These are phyloP conservation scores for Didymella arachidicola DNA, from an alignment of 2,329 filamentous ascomycete species.

Conservation along the genomic window DNA sequence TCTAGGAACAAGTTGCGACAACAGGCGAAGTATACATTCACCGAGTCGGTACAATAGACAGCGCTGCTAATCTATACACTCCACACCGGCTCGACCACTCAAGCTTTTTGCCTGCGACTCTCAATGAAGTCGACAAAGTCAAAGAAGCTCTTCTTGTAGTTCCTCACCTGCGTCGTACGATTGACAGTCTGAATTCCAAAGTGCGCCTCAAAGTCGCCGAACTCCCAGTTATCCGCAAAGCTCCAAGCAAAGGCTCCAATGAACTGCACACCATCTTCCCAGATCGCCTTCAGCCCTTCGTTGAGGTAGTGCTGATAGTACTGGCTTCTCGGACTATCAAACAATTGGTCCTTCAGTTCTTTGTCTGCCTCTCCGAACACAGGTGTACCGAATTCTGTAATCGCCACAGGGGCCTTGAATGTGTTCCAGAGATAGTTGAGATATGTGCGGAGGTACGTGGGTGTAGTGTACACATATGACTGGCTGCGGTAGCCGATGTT, in stretches of 20 bases:
- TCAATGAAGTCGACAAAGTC: conserved; percentile 63
- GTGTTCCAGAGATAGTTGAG: conserved; percentile 68
- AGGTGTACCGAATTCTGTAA: conserved; percentile 67
- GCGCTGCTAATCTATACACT: not conserved
- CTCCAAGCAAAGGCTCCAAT: conserved; percentile 64
- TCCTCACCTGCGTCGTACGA: conserved; percentile 59
- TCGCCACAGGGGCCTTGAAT: conserved; percentile 58
- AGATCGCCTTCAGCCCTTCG: conserved; percentile 64
- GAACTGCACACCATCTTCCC: conserved; percentile 64
- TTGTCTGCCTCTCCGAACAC: conserved; percentile 59
- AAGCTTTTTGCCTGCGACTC: conserved; percentile 20
- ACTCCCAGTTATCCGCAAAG: conserved; percentile 64
- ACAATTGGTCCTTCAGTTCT: conserved; percentile 59
- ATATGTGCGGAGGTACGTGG: conserved; percentile 64
- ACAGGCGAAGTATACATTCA: not conserved
- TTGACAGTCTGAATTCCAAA: conserved; percentile 67
- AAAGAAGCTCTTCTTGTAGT: conserved; percentile 67
- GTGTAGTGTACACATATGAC: conserved; percentile 66
- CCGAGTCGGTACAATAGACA: not conserved
- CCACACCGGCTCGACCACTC: not conserved
- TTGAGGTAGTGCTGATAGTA: conserved; percentile 65
- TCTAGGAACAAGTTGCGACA: not conserved
- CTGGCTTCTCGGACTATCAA: conserved; percentile 61
- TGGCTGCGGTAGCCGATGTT: conserved; percentile 65
- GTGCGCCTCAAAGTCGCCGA: conserved; percentile 58